phyloP scores from a whole-genome alignment of 495 filamentous ascomycete genomes.

The Penicillium silybi region DNA sequence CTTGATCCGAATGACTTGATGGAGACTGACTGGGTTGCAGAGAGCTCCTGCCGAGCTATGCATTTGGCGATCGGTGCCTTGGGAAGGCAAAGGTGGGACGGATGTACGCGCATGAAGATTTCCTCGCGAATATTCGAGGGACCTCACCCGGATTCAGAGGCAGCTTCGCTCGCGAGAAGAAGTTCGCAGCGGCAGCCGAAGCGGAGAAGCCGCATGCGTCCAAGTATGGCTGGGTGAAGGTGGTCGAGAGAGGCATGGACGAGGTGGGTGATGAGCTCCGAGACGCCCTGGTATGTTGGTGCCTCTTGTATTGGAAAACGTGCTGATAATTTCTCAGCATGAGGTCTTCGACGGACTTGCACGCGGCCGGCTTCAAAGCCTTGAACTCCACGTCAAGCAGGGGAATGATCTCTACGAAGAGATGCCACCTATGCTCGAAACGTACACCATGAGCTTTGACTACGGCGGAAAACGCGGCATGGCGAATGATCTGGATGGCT shows the following conservation, averaged over 20 bases:
- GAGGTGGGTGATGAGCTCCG: not conserved
- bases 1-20: not conserved
- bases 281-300: constrained; percentile 2
- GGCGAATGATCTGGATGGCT: not conserved
- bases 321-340: not conserved
- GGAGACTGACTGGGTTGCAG: constrained; percentile 11
- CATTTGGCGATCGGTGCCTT: constrained; percentile 30
- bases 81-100: constrained; percentile 17
- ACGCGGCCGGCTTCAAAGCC: not conserved
- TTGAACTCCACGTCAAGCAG: not conserved
- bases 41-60: constrained; percentile 28
- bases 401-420: not conserved
- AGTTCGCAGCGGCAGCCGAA: not conserved
- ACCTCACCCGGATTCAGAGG: not conserved
- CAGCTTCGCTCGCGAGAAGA: not conserved
- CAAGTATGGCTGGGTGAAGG: not conserved
- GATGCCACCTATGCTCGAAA: not conserved
- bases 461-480: not conserved
- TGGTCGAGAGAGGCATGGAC: constrained; percentile 5
- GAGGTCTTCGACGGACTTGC: not conserved
- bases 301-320: not conserved
- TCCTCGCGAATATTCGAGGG: constrained; percentile 10
- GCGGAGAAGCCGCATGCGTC: not conserved
- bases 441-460: constrained; percentile 6
- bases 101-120: constrained; percentile 25